Percentiles rank a stretch among this genome's conserved stretches.
Conservation (phyloP, 2,329 filamentous ascomycete species). For the Leptosphaerulina australis region DNA sequence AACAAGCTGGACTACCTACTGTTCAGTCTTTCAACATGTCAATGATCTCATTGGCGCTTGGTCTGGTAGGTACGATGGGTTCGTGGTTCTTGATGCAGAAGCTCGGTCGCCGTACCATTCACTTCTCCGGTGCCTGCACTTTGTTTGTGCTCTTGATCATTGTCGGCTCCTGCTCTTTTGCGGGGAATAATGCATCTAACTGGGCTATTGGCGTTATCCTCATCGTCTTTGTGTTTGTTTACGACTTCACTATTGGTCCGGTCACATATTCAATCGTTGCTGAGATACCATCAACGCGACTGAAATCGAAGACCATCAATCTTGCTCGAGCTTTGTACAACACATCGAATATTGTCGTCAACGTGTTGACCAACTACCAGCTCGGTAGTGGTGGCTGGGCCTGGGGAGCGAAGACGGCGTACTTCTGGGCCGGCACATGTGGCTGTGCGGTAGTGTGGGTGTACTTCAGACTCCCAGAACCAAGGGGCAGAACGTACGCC, state of each 20-base stretch:
- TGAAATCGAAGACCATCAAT: slow-evolving; percentile 89
- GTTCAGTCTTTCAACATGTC: slow-evolving; percentile 53
- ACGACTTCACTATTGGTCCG: slow-evolving; percentile 85
- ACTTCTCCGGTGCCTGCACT: slow-evolving; percentile 68
- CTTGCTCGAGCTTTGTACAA: slow-evolving; percentile 77
- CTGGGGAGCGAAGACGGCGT: slow-evolving; percentile 83
- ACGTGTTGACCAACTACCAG: slow-evolving; percentile 67
- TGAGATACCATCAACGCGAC: slow-evolving; percentile 77
- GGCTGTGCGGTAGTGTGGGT: slow-evolving; percentile 78
- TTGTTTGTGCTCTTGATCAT: slow-evolving; percentile 71
- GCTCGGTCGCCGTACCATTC: slow-evolving; percentile 75
- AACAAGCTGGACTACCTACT: slow-evolving; percentile 52
- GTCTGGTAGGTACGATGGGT: slow-evolving; percentile 78
- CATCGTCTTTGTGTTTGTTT: slow-evolving; percentile 65
- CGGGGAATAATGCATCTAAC: slow-evolving; percentile 53
- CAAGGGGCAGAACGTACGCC: slow-evolving; percentile 76
- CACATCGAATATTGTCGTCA: slow-evolving; percentile 77
- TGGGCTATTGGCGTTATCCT: slow-evolving; percentile 43
- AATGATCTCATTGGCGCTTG: slow-evolving; percentile 63
- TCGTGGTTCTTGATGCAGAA: slow-evolving; percentile 83
- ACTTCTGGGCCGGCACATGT: slow-evolving; percentile 83
- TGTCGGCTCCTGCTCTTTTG: slow-evolving; percentile 78
- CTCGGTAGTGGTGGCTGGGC: slow-evolving; percentile 67
- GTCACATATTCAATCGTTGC: slow-evolving; percentile 87
- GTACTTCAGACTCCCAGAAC: slow-evolving; percentile 80